Conservation (phyloP, 805 yeast species). For the Wickerhamomyces mucosus region DNA sequence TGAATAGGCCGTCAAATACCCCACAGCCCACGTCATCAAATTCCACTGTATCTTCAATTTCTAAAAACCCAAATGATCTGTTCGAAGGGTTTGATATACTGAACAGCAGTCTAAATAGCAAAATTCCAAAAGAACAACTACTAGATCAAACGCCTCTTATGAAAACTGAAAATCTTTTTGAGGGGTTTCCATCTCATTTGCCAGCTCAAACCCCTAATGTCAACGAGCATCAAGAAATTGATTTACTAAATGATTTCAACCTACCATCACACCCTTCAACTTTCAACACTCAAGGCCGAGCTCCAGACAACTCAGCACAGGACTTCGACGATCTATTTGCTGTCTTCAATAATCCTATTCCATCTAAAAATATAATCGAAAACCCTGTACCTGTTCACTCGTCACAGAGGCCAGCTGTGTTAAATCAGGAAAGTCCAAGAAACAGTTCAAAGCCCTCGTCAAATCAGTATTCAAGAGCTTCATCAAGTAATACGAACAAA, state of each 20-base stretch:
- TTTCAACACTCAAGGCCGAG: constrained; percentile 1
- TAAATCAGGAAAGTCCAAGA: background rate
- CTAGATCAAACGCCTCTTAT: constrained; percentile 2
- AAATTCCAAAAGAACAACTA: background rate
- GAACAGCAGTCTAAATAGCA: constrained; percentile 1
- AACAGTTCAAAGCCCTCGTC: background rate
- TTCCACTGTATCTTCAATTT: background rate
- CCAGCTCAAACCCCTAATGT: constrained; percentile 1
- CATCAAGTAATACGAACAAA: constrained; percentile 2
- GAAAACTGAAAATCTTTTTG: constrained; percentile 11
- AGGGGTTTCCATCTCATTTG: constrained; percentile 11
- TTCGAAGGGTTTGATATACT: constrained; percentile 18
- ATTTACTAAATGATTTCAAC: constrained; percentile 13
- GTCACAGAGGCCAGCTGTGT: no score
- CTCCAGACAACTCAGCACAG: constrained; percentile 6
- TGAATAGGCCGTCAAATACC: constrained; percentile 11
- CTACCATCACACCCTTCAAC: constrained; percentile 2
- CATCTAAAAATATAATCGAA: constrained; percentile 1
- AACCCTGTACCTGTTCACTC: background rate
- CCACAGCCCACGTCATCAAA: constrained; percentile 1
- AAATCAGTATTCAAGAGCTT: background rate
- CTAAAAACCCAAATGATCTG: constrained; percentile 3
- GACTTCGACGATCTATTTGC: constrained; percentile 24
- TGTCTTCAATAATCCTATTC: constrained; percentile 19
- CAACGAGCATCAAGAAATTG: constrained; percentile 1